Evolutionary conservation across 768 basidiomycete genomes (phyloP), one percentile per base, ranked within the genome.

Genomic region (Cystobasidium ongulense): DNA sequence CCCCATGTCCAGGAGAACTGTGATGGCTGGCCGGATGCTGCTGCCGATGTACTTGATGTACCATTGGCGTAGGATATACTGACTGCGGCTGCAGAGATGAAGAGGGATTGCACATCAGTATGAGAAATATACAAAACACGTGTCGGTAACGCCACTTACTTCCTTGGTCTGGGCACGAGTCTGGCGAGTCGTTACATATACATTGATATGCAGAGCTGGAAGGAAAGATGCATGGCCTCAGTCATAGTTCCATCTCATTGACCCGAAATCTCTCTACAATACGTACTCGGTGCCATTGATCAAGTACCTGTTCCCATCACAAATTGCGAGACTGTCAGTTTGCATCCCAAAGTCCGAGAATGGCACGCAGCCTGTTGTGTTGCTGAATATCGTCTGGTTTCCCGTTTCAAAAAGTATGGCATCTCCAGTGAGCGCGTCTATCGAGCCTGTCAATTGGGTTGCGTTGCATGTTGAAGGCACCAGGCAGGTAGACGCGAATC

Each of bases 1-100:
- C 46, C 23, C 65, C 65, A 67, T 5, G 65, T 67, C 39, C 39
- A 67, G n/a, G 65, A 67, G 65, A 67, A 67, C n/a, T 67, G 25
- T 17, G 43, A 46, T 7, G 43, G 39, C 23, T 64, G 63, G 18
- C n/a, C 21, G 2, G 63, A 39, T 39, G 63, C 31, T 31, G 43
- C 39, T 39, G 39, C 50, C 15, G 41, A 53, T 50, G 43, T 52
- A 15, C 39, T 46, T 33, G 41, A 67, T 3, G 43, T 46, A 29
- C 65, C 65, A 53, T 67, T 67, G 31, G 65, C 29, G 43, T 50
- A 67, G 13, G 65, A 67, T 2, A 67, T 67, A n/a, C 43, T 52
- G 5, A 67, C 18, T 15, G 65, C 39, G 27, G 39, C 65, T 67
- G 65, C 23, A 11, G 21, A 50, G 18, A 50, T n/a, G 18, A 21